Evolutionary conservation across 2,329 filamentous ascomycete genomes (phyloP).

Genomic region (Botryosphaeria agaves): DNA sequence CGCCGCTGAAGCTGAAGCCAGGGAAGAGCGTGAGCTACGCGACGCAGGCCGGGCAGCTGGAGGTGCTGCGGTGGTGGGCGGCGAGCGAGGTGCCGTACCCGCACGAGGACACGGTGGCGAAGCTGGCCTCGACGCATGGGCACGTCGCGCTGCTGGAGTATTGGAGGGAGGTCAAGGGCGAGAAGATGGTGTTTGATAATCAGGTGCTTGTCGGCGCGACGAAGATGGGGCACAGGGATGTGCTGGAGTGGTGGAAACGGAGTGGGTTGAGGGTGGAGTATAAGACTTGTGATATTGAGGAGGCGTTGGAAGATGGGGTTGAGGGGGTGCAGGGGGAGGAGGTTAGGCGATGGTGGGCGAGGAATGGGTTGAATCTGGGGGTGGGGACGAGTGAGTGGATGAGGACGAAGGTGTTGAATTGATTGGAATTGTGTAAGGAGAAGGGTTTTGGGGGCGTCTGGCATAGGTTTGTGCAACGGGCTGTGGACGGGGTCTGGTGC

Average conservation of each 20-base stretch:
- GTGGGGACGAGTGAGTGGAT: conserved; percentile 81
- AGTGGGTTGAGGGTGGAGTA: conserved; percentile 70
- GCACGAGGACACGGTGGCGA: conserved; percentile 67
- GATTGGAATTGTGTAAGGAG: neutral
- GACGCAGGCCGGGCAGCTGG: conserved; percentile 62
- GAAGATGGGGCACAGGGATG: conserved; percentile 66
- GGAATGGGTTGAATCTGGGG: conserved; percentile 65
- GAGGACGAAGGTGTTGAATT: conserved; percentile 50
- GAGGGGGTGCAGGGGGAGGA: conserved; percentile 48
- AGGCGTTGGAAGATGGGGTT: conserved; percentile 78
- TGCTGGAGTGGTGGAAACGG: conserved; percentile 83
- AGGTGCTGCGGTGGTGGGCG: conserved; percentile 78
- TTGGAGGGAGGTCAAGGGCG: conserved; percentile 60
- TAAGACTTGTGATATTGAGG: conserved; percentile 89
- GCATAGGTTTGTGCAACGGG: too few species aligned
- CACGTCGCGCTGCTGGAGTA: conserved; percentile 69
- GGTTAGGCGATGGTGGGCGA: conserved; percentile 75
- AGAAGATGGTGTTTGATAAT: conserved; percentile 65
- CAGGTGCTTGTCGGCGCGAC: conserved; percentile 77
- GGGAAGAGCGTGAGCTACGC: conserved; percentile 74
- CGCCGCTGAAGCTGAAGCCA: conserved; percentile 46
- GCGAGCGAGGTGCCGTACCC: conserved; percentile 61
- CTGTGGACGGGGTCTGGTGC: too few species aligned
- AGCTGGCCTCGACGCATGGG: conserved; percentile 70
- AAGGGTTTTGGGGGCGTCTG: too few species aligned